A percentile compares a stretch with the other conserved stretches of the same genome.
These are phyloP conservation scores for Aquilaria malaccensis DNA, from an alignment of 345 rosid species.

Conservation along the genomic window DNA sequence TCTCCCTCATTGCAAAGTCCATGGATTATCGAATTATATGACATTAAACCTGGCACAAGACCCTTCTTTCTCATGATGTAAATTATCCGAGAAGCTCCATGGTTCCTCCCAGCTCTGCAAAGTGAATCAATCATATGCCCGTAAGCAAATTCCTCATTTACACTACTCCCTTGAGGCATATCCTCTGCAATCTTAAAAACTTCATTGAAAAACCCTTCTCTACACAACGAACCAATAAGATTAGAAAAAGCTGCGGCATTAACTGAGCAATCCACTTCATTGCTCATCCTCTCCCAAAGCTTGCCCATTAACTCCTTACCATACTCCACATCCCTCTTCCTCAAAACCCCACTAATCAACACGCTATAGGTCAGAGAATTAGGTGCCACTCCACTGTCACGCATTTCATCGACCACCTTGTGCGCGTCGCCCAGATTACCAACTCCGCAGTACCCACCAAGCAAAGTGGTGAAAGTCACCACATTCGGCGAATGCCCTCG, in stretches of 20 bases:
- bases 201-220: constrained; percentile 54
- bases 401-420: constrained; percentile 75
- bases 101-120: constrained; percentile 48
- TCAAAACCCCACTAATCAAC: constrained; percentile 54
- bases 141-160: constrained; percentile 46
- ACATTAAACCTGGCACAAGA: constrained; percentile 40
- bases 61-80: constrained; percentile 67
- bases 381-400: constrained; percentile 27
- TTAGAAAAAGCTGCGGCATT: constrained; percentile 61
- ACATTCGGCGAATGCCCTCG: constrained; percentile 54
- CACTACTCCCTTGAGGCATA: constrained; percentile 57
- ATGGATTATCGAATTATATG: constrained; percentile 71
- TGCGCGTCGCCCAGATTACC: constrained; percentile 38
- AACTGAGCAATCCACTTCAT: constrained; percentile 30
- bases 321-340: constrained; percentile 30
- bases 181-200: constrained; percentile 59
- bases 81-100: constrained; percentile 77
- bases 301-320: constrained; percentile 38
- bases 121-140: constrained; percentile 74
- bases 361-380: constrained; percentile 62
- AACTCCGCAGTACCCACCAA: constrained; percentile 41
- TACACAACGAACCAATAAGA: constrained; percentile 60
- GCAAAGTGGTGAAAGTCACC: constrained; percentile 67
- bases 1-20: constrained; percentile 71
- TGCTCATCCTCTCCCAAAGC: constrained; percentile 58